Evolutionary conservation across 345 rosid species (phyloP).

Genomic region (Bruguiera parviflora): DNA sequence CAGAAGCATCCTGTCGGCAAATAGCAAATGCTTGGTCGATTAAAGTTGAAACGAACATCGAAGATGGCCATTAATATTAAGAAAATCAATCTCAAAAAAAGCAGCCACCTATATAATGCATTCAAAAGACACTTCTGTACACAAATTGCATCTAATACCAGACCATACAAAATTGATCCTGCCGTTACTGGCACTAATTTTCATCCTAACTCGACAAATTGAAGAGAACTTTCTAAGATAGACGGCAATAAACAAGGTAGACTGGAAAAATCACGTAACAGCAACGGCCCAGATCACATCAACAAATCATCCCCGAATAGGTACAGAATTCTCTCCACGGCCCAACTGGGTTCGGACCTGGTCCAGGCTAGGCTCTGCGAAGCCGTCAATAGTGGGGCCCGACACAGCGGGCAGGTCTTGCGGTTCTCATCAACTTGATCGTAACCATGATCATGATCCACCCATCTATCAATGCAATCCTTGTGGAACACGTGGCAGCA

Average conservation of each 20-base stretch:
- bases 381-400: constrained; percentile 67
- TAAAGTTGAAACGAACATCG: too few relatives aligned
- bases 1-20: too few relatives aligned
- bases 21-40: too few relatives aligned
- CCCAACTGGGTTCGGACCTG: constrained; percentile 83
- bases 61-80: too few relatives aligned
- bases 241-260: not conserved
- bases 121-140: too few relatives aligned
- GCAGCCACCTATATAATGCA: too few relatives aligned
- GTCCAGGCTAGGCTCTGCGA: constrained; percentile 40
- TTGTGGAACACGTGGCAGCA: constrained; percentile 88
- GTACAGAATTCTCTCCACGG: constrained; percentile 77
- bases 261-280: too few relatives aligned
- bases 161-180: too few relatives aligned
- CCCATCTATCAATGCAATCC: constrained; percentile 89
- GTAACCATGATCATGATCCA: constrained; percentile 56
- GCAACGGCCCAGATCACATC: constrained; percentile 19
- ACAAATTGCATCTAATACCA: too few relatives aligned
- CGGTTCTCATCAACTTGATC: constrained; percentile 35
- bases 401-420: constrained; percentile 76
- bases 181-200: too few relatives aligned
- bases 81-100: too few relatives aligned
- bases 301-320: constrained; percentile 85
- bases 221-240: not conserved
- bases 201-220: too few relatives aligned